A percentile compares a stretch with the other conserved stretches of the same genome.
Evolutionary conservation across 768 basidiomycete genomes (phyloP).

Genomic region (Leccinum aurantiacum): DNA sequence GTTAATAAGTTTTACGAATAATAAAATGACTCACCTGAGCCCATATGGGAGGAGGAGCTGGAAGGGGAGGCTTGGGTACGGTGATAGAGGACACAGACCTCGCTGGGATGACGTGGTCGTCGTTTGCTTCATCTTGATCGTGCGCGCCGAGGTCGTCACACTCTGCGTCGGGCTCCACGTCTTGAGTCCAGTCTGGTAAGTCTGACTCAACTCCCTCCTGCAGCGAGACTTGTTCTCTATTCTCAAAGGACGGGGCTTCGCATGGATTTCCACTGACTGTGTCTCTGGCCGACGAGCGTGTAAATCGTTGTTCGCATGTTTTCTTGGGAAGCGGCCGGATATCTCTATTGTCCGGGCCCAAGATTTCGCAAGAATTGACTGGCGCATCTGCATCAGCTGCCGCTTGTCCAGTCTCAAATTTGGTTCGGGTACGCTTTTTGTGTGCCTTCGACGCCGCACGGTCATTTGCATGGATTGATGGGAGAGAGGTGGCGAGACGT

Average conservation of each 20-base stretch:
- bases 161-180: constrained; percentile 21
- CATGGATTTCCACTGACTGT: not conserved
- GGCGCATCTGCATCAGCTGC: not conserved
- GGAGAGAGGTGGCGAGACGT: not conserved
- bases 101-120: constrained; percentile 17
- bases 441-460: not conserved
- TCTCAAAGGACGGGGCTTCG: constrained; percentile 10
- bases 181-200: constrained; percentile 27
- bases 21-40: constrained; percentile 37
- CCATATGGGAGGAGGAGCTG: constrained; percentile 42
- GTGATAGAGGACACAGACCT: not conserved
- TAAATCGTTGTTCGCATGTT: not conserved
- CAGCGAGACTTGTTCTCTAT: constrained; percentile 18
- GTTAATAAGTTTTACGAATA: not conserved
- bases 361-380: constrained; percentile 5
- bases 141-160: constrained; percentile 3
- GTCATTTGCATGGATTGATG: not conserved
- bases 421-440: constrained; percentile 21
- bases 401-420: constrained; percentile 16
- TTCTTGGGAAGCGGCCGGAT: constrained; percentile 27
- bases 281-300: not conserved
- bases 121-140: constrained; percentile 11
- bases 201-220: constrained; percentile 9
- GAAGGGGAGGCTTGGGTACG: constrained; percentile 26
- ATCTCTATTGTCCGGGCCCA: constrained; percentile 20